phyloP scores from a whole-genome alignment of 768 basidiomycete species.

The Calocera cornea region DNA sequence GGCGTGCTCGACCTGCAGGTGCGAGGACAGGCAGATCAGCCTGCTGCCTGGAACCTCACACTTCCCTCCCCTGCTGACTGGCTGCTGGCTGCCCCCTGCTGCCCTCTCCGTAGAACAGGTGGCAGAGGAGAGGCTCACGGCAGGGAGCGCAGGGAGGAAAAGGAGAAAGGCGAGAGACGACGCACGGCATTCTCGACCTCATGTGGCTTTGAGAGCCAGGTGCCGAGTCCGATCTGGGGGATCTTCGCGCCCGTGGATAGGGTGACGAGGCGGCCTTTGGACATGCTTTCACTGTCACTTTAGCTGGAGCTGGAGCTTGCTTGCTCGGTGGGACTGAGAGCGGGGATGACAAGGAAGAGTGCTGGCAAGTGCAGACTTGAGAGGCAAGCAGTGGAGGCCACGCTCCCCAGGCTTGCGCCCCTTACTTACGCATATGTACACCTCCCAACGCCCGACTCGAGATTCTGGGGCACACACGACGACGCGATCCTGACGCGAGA shows the following conservation, averaged over 20 bases:
- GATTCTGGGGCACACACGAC: too few species aligned
- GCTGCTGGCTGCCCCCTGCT: too few species aligned
- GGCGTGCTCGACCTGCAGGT: conserved; percentile 53
- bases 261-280: conserved; percentile 27
- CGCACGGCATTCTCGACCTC: conserved; percentile 62
- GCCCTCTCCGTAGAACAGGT: not conserved
- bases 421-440: too few species aligned
- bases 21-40: too few species aligned
- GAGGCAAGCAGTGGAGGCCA: too few species aligned
- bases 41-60: too few species aligned
- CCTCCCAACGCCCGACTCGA: too few species aligned
- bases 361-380: too few species aligned
- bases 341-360: too few species aligned
- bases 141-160: not conserved
- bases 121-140: not conserved
- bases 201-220: conserved; percentile 61
- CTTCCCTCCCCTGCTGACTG: too few species aligned
- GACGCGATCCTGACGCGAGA: too few species aligned
- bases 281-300: conserved; percentile 24
- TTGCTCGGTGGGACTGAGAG: not conserved
- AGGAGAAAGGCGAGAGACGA: not conserved
- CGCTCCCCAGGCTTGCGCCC: too few species aligned
- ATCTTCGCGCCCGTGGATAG: conserved; percentile 40
- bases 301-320: not conserved
- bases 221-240: conserved; percentile 71